A percentile compares a stretch with the other conserved stretches of the same genome.
Conservation (phyloP, 345 rosid genomes). For the Arabis alpina region DNA sequence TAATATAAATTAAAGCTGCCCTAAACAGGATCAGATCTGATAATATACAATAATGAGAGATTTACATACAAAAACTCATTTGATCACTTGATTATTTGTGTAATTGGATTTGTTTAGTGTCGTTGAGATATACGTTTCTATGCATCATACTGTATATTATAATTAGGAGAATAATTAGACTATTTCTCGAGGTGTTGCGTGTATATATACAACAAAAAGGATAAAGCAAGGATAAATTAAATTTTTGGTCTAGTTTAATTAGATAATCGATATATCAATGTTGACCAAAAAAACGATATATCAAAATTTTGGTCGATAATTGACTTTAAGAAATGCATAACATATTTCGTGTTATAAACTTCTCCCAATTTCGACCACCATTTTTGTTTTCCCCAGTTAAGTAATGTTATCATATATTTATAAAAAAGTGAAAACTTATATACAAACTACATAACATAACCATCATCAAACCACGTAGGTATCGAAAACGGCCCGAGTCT, state of each 20-base stretch:
- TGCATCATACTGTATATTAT: neutral
- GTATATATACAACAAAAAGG: neutral
- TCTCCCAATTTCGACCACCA: no score
- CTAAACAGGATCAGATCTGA: slow-evolving; percentile 17
- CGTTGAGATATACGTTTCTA: neutral
- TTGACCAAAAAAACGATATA: neutral
- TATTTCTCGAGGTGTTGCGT: slow-evolving; percentile 4
- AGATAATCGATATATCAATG: neutral
- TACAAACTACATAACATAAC: no score
- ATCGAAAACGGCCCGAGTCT: neutral
- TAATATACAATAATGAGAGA: slow-evolving; percentile 3
- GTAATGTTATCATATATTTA: neutral
- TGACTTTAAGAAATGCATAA: neutral
- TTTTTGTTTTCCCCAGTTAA: neutral
- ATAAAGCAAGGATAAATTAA: neutral
- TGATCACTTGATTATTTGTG: slow-evolving; percentile 7
- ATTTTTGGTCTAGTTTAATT: neutral
- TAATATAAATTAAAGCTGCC: neutral
- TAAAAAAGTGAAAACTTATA: no score
- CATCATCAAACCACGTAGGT: no score
- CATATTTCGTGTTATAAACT: neutral
- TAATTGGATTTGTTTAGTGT: slow-evolving; percentile 1
- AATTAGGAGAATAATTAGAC: slow-evolving; percentile 16
- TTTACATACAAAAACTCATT: neutral
- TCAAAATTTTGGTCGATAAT: neutral